Evolutionary conservation across 2,329 filamentous ascomycete genomes (phyloP).

Genomic region (Aspergillus carbonarius): DNA sequence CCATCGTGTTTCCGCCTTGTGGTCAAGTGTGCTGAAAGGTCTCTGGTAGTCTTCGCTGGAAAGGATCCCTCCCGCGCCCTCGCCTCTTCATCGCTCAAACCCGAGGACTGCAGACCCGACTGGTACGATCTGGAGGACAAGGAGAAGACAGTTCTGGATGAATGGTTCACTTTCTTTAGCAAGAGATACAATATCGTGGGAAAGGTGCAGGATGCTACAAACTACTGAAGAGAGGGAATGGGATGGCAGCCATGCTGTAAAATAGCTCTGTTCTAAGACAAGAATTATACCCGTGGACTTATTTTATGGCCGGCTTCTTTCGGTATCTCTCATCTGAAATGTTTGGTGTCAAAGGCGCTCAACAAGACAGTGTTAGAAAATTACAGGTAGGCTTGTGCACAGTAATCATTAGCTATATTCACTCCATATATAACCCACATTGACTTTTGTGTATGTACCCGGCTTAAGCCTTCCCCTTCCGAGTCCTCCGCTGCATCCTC

Average conservation of each 20-base stretch:
- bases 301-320: background rate
- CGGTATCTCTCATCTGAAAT: background rate
- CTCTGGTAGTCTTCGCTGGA: slow-evolving; percentile 76
- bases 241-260: background rate
- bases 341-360: background rate
- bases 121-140: slow-evolving; percentile 83
- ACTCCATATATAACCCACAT: slow-evolving; percentile 3
- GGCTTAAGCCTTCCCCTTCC: slow-evolving; percentile 50
- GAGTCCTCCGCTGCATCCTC: slow-evolving; percentile 66
- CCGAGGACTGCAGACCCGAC: slow-evolving; percentile 76
- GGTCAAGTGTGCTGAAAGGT: background rate
- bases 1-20: background rate
- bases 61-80: slow-evolving; percentile 94
- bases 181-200: slow-evolving; percentile 85
- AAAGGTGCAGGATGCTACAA: slow-evolving; percentile 43
- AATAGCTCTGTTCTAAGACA: slow-evolving; percentile 8
- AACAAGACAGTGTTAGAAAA: background rate
- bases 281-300: background rate
- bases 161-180: slow-evolving; percentile 95
- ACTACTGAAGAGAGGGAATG: slow-evolving; percentile 25
- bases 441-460: slow-evolving; percentile 8
- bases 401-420: slow-evolving; percentile 11
- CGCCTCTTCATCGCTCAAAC: slow-evolving; percentile 79
- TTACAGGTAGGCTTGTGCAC: slow-evolving; percentile 4
- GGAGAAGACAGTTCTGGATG: slow-evolving; percentile 78